Evolutionary conservation across 129 eudicot genomes (phyloP).

Genomic region (Tagetes patula): DNA sequence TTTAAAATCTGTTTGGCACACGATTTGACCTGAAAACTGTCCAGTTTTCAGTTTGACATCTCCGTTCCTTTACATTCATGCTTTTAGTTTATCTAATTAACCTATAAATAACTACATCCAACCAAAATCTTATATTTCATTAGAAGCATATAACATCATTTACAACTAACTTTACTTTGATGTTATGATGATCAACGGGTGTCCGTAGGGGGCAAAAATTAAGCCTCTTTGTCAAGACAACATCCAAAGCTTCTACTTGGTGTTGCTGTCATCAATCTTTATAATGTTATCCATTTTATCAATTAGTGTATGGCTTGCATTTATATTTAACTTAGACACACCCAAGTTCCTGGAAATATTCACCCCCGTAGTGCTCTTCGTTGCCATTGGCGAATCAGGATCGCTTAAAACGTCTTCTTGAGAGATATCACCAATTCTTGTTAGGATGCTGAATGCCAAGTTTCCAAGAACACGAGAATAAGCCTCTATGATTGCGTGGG

Average conservation of each 20-base stretch:
- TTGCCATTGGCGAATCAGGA: conserved; percentile 70
- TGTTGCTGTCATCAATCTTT: conserved; percentile 45
- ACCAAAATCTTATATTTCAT: neutral
- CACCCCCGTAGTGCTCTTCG: conserved; percentile 43
- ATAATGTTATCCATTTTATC: conserved; percentile 51
- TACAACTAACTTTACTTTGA: conserved; percentile 25
- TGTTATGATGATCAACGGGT: conserved; percentile 44
- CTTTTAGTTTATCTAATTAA: neutral
- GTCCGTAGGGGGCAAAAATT: conserved; percentile 38
- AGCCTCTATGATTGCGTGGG: conserved; percentile 87
- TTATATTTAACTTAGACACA: conserved; percentile 33
- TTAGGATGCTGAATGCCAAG: conserved; percentile 74
- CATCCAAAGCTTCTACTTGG: conserved; percentile 61
- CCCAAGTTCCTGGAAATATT: conserved; percentile 40
- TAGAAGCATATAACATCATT: conserved; percentile 22
- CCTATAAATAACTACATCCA: neutral
- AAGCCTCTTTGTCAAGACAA: conserved; percentile 73
- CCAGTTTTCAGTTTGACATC: neutral
- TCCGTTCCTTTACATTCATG: neutral
- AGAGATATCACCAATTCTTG: conserved; percentile 78
- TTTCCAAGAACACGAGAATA: conserved; percentile 81
- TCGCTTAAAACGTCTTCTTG: conserved; percentile 74
- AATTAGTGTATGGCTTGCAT: conserved; percentile 48
- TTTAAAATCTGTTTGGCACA: no score
- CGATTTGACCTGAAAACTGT: neutral